phyloP scores from a whole-genome alignment of 2,329 filamentous ascomycete genomes.

The Pseudogymnoascus sp. region DNA sequence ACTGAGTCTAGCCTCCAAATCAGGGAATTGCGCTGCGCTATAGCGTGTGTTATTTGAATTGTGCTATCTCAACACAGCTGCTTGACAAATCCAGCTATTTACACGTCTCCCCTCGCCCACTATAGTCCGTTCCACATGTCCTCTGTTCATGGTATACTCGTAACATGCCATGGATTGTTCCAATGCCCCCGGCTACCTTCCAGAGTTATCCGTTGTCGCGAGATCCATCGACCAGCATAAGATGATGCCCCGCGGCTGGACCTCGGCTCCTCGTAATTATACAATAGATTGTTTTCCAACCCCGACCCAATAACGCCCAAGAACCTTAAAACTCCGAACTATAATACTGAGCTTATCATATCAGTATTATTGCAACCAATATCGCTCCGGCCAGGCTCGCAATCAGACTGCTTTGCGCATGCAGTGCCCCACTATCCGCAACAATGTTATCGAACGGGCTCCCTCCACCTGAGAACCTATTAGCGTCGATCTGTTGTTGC shows the following conservation, averaged over 20 bases:
- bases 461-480: constrained; percentile 6
- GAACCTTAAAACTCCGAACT: neutral
- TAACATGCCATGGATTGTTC: neutral
- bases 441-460: constrained; percentile 9
- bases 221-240: neutral
- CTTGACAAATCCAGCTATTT: neutral
- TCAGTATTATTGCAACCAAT: neutral
- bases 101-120: neutral
- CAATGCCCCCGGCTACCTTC: neutral
- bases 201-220: neutral
- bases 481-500: constrained; percentile 5
- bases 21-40: neutral
- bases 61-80: neutral
- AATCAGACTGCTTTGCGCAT: neutral
- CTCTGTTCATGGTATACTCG: neutral
- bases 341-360: neutral
- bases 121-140: neutral
- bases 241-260: neutral
- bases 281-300: neutral
- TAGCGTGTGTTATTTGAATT: neutral
- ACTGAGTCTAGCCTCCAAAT: neutral
- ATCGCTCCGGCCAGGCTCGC: neutral
- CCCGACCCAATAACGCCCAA: constrained; percentile 3
- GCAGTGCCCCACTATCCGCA: neutral
- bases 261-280: constrained; percentile 1